These are phyloP conservation scores for Clarireedia monteithiana DNA, from an alignment of 2,329 filamentous ascomycete genomes.

Conservation along the genomic window DNA sequence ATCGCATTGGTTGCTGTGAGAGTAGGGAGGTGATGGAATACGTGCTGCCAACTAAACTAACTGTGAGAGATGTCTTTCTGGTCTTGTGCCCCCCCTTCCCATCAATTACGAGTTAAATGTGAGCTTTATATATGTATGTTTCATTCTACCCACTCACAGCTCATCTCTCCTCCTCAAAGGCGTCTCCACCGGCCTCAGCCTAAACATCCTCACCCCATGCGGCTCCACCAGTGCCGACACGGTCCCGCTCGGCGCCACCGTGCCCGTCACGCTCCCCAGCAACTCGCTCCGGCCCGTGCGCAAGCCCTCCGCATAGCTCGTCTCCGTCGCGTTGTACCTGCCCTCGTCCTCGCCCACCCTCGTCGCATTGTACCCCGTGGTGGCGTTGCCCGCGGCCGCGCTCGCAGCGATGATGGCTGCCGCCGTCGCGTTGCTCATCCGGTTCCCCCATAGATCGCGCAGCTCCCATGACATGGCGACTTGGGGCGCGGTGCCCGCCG, in stretches of 20 bases:
- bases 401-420: slow-evolving; percentile 36
- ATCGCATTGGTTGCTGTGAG: no score
- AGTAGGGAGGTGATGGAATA: no score
- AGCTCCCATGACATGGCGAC: slow-evolving; percentile 41
- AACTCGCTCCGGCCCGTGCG: slow-evolving; percentile 35
- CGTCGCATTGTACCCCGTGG: slow-evolving; percentile 27
- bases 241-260: slow-evolving; percentile 35
- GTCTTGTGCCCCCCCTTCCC: no score
- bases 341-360: slow-evolving; percentile 14
- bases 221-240: slow-evolving; percentile 37
- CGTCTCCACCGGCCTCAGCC: slow-evolving; percentile 28
- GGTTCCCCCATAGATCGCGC: slow-evolving; percentile 46
- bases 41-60: no score
- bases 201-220: slow-evolving; percentile 44
- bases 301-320: slow-evolving; percentile 40
- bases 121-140: no score
- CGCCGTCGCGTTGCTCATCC: slow-evolving; percentile 42
- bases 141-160: slow-evolving; percentile 26
- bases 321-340: slow-evolving; percentile 42
- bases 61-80: no score
- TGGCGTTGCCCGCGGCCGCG: slow-evolving; percentile 27
- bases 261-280: slow-evolving; percentile 38
- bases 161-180: slow-evolving; percentile 30
- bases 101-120: no score
- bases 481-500: slow-evolving; percentile 35